Base-by-base conservation (phyloP, 768 basidiomycete species). In the Tubosaeta sp. region DNA sequence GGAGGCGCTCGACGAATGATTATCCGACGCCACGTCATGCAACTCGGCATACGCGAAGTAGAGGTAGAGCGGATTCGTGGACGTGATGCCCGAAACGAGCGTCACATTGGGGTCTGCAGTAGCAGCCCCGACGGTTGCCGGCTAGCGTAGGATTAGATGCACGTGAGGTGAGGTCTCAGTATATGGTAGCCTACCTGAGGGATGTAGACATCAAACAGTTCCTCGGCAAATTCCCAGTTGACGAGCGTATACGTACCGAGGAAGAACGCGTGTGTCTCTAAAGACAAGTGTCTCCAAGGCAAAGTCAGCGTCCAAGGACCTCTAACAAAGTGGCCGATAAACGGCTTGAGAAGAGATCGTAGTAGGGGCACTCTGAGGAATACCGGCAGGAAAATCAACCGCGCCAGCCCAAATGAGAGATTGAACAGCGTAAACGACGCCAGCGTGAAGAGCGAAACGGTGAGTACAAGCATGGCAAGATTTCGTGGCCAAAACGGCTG, bases 41-140 rank as follows among this genome's bases (percentile, higher is more conserved):
- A 92, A 73, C 54, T 90, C 88, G 0, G 76, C 68, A 58, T 82
- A 87, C 0, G 88, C 87, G 54, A 84, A 80, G 61, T 84, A 78
- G 36, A 78, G 77, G 66, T 81, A 85, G 24, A 75, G 61, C 21
- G 53, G 52, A 47, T 82, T 76, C 4, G 67, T 54, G 16, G 83
- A 84, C 2, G 81, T 76, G 38, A 81, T 71, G 10, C 87, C 90
- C 5, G 86, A 83, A 10, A 88, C 70, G 6, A 88, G 69, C 4
- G 76, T 80, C 4, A 76, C 69, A 34, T 78, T 73, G 2, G 82
- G 76, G 45, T 87, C 80, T 1, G 78, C 63, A 2, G 81, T 74
- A 8, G 67, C 53, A 11, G 66, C 58, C 0, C 78, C 71, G 0
- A 83, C 72, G 3, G 69, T 58, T 21, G 82, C 64, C 2, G 80